phyloP scores from a whole-genome alignment of 2,329 filamentous ascomycete species.

The Colletotrichum filicis region DNA sequence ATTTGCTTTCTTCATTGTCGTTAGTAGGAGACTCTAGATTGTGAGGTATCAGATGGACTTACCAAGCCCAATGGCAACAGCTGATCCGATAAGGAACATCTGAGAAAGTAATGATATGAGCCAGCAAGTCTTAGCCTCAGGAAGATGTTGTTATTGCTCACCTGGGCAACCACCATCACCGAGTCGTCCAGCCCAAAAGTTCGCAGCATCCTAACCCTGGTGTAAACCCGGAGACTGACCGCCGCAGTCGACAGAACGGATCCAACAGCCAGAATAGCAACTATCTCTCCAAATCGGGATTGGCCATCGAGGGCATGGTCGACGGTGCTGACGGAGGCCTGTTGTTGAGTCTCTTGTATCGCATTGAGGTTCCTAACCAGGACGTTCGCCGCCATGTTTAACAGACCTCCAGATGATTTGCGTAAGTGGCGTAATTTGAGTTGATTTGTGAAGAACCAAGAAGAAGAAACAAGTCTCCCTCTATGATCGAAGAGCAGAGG shows the following conservation, averaged over 20 bases:
- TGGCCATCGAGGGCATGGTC: constrained; percentile 38
- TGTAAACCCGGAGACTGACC: constrained; percentile 39
- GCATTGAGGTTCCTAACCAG: neutral
- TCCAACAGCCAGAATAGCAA: constrained; percentile 38
- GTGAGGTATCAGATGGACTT: constrained; percentile 12
- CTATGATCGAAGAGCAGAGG: neutral
- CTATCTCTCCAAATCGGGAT: constrained; percentile 36
- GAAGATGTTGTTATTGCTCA: neutral
- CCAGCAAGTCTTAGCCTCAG: no score
- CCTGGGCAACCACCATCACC: constrained; percentile 38
- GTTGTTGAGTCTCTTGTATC: neutral
- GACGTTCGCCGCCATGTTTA: neutral
- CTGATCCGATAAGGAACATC: constrained; percentile 37
- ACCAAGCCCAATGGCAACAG: constrained; percentile 41
- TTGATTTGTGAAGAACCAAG: neutral
- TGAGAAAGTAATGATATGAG: neutral
- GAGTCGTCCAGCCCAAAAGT: constrained; percentile 40
- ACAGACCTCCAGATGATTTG: neutral
- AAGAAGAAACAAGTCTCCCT: neutral
- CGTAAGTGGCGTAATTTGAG: neutral
- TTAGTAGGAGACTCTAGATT: neutral
- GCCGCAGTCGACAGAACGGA: constrained; percentile 36
- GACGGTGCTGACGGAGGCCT: constrained; percentile 7
- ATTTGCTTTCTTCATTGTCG: constrained; percentile 37
- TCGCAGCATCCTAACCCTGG: constrained; percentile 37